phyloP scores from a whole-genome alignment of 2,329 filamentous ascomycete genomes.

The Seiridium unicorne region DNA sequence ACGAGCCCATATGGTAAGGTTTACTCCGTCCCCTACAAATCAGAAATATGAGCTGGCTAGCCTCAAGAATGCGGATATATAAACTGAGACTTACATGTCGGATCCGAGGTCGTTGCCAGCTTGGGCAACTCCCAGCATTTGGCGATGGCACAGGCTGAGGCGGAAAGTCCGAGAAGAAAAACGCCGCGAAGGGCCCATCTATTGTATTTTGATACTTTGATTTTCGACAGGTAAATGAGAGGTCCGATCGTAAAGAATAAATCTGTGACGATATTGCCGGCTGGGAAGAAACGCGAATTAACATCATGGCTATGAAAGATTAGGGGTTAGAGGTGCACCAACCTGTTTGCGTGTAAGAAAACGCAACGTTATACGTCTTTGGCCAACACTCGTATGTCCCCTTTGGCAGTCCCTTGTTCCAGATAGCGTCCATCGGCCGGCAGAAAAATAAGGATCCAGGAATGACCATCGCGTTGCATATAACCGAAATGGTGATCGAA shows the following conservation, averaged over 20 bases:
- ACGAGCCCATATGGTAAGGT: neutral
- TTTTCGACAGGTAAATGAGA: neutral
- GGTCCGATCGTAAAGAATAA: neutral
- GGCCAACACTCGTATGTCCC: neutral
- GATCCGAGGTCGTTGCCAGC: neutral
- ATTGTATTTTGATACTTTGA: neutral
- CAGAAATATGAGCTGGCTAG: neutral
- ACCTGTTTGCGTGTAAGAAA: neutral
- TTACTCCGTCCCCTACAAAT: neutral
- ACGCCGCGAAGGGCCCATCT: neutral
- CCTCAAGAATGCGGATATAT: neutral
- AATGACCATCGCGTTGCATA: neutral
- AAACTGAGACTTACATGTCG: neutral
- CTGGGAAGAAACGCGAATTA: neutral
- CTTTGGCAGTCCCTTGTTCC: neutral
- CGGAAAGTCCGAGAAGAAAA: neutral
- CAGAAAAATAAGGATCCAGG: neutral
- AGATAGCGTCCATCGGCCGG: neutral
- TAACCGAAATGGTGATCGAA: neutral
- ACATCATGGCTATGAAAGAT: no score
- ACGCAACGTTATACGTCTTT: neutral
- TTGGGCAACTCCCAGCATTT: slow-evolving; percentile 1
- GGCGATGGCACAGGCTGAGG: neutral
- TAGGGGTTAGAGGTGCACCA: neutral
- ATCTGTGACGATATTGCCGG: neutral